Evolutionary conservation across 2,329 filamentous ascomycete species (phyloP), one percentile per base, ranked within the genome.

Genomic region (Colletotrichum cordylinicola): DNA sequence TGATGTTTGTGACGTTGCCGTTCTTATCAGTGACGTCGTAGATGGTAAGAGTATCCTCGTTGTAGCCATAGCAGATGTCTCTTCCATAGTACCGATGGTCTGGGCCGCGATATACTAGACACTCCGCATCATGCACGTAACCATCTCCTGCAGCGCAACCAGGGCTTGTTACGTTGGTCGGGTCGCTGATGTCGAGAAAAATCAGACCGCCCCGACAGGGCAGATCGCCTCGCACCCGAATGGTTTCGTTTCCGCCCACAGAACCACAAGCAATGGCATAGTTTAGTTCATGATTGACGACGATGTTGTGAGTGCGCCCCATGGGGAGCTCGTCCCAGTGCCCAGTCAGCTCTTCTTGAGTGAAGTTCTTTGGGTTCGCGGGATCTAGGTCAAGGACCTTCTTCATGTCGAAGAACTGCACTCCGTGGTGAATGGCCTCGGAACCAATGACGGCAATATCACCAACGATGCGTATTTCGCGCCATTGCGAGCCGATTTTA

Each of bases 381-480:
- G 86, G 85, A 81, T 88, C 84, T 74, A 91, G 80, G 48, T 83
- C 82, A 70, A 90, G 83, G n/a, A 91, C 84, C 84, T 89, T 92
- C 79, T 85, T 88, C 89, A 92, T 88, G 82, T 93, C 91, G 79
- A 93, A 93, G 82, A 93, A 87, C 82, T 93, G 91, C 62, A 93
- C 87, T 39, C 89, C 89, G 81, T 93, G 91, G 78, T 85, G 81
- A 58, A 80, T 78, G 39, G 88, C 87, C 77, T 86, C 85, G 78
- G 82, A 82, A 43, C 85, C 84, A 70, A 87, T 83, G 70, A 86
- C 81, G 71, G 83, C 82, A 74, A 83, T 82, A 81, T 82, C 82
- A 71, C 82, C 82, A 74, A 84, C 82, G 31, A 83, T 82, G 76
- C 85, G 85, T 78, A 91, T 91, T 81, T 91, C 89, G 64, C 89